Conservation (phyloP, 2,329 filamentous ascomycete genomes). For the Curvularia eragrostidis region DNA sequence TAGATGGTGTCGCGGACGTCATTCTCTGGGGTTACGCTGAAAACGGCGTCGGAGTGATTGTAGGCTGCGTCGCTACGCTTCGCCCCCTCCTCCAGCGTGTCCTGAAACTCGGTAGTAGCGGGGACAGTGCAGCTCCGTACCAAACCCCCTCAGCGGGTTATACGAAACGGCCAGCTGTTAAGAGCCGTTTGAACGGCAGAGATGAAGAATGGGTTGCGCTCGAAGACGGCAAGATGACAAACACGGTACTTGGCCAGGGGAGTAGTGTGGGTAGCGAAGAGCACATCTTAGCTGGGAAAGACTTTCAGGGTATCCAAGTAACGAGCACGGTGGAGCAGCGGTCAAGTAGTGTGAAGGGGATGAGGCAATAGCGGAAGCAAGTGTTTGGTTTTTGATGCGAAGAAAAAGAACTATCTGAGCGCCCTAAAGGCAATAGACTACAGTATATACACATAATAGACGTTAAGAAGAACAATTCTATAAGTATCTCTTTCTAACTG, state of each 20-base stretch:
- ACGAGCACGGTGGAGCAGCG: slow-evolving; percentile 14
- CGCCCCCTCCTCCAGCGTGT: slow-evolving; percentile 15
- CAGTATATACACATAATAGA: background rate
- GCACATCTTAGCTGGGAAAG: slow-evolving; percentile 10
- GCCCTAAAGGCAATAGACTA: background rate
- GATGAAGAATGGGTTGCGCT: slow-evolving; percentile 17
- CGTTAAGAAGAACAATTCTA: background rate
- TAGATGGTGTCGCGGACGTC: slow-evolving; percentile 14
- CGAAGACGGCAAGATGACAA: slow-evolving; percentile 10
- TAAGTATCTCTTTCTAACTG: background rate
- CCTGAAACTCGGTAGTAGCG: slow-evolving; percentile 14
- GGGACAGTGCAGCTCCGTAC: slow-evolving; percentile 3
- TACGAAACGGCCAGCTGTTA: slow-evolving; percentile 11
- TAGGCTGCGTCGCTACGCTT: slow-evolving; percentile 18
- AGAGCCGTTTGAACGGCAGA: slow-evolving; percentile 13
- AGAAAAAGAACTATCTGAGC: background rate
- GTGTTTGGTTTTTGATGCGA: background rate
- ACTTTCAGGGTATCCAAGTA: slow-evolving; percentile 7
- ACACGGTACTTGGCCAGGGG: slow-evolving; percentile 11
- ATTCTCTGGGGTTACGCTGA: slow-evolving; percentile 17
- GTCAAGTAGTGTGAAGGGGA: slow-evolving; percentile 2
- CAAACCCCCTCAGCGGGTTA: slow-evolving; percentile 11
- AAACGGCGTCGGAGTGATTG: slow-evolving; percentile 14
- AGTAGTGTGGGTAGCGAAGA: slow-evolving; percentile 11
- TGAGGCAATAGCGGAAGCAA: background rate